A percentile compares a stretch with the other conserved stretches of the same genome.
Conservation (phyloP, 2,329 filamentous ascomycete species). For the Penicillium sp. region DNA sequence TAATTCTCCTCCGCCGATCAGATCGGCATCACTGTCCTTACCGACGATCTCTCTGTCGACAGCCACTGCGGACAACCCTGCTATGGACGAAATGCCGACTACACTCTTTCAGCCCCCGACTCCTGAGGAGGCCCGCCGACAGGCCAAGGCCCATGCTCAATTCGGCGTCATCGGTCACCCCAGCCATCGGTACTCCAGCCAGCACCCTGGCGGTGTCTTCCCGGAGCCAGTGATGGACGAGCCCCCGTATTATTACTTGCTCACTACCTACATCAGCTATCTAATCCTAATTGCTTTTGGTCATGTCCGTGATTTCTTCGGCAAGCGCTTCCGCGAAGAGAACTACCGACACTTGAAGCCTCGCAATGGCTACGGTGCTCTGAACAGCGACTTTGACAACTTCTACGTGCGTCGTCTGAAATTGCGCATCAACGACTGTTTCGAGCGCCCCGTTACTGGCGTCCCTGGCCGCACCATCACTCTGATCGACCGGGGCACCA, state of each 20-base stretch:
- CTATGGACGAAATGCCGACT: slow-evolving; percentile 73
- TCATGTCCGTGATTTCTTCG: slow-evolving; percentile 96
- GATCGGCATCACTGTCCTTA: slow-evolving; percentile 74
- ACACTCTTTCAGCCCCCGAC: slow-evolving; percentile 89
- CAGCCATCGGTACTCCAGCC: slow-evolving; percentile 86
- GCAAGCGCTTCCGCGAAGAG: slow-evolving; percentile 88
- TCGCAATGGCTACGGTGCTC: slow-evolving; percentile 86
- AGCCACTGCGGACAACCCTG: slow-evolving; percentile 76
- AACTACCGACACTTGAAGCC: slow-evolving; percentile 85
- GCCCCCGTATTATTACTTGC: slow-evolving; percentile 92
- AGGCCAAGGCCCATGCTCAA: slow-evolving; percentile 82
- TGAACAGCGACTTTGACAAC: slow-evolving; percentile 98
- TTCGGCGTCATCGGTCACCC: slow-evolving; percentile 84
- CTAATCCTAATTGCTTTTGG: slow-evolving; percentile 93
- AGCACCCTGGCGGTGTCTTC: slow-evolving; percentile 80
- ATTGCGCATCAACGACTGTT: slow-evolving; percentile 94
- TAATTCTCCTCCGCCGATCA: slow-evolving; percentile 66
- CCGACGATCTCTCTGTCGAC: slow-evolving; percentile 93
- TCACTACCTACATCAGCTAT: slow-evolving; percentile 99
- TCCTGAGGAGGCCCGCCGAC: slow-evolving; percentile 76
- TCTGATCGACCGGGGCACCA: slow-evolving; percentile 84
- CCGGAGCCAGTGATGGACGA: slow-evolving; percentile 89
- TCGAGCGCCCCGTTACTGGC: slow-evolving; percentile 87
- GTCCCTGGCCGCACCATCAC: slow-evolving; percentile 95
- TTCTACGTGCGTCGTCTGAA: slow-evolving; percentile 95